Conservation (phyloP, 306 rosid species). For the Begonia loranthoides region DNA sequence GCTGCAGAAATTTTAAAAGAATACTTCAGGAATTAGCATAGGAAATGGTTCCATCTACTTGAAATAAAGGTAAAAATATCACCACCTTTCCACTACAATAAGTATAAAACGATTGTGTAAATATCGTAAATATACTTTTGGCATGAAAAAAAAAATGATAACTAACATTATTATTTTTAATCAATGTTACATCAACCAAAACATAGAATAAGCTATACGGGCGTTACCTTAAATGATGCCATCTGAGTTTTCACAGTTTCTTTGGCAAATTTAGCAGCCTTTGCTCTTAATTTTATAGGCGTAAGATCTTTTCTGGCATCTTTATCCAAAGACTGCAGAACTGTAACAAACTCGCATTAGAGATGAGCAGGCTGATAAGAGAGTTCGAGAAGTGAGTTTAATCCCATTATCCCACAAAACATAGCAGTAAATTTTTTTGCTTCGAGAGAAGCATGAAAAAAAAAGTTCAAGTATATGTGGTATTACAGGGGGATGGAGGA, state of each 20-base stretch:
- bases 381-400: neutral
- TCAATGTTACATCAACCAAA: neutral
- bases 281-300: conserved; percentile 81
- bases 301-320: conserved; percentile 68
- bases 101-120: neutral
- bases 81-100: neutral
- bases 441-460: too few relatives aligned
- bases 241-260: conserved; percentile 78
- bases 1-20: conserved; percentile 54
- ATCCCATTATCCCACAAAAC: too few relatives aligned
- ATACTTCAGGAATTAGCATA: conserved; percentile 11
- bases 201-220: conserved; percentile 9
- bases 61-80: neutral
- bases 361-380: conserved; percentile 9
- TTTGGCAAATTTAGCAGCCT: conserved; percentile 95
- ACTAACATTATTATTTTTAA: neutral
- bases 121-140: neutral
- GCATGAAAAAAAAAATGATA: neutral
- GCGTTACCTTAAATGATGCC: conserved; percentile 80
- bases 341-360: conserved; percentile 47
- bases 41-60: conserved; percentile 1
- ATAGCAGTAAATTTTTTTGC: too few relatives aligned
- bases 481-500: too few relatives aligned
- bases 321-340: conserved; percentile 91
- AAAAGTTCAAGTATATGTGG: too few relatives aligned